Evolutionary conservation across 345 rosid genomes (phyloP), one percentile per base, ranked within the genome.

Genomic region (Hypericum perforatum): DNA sequence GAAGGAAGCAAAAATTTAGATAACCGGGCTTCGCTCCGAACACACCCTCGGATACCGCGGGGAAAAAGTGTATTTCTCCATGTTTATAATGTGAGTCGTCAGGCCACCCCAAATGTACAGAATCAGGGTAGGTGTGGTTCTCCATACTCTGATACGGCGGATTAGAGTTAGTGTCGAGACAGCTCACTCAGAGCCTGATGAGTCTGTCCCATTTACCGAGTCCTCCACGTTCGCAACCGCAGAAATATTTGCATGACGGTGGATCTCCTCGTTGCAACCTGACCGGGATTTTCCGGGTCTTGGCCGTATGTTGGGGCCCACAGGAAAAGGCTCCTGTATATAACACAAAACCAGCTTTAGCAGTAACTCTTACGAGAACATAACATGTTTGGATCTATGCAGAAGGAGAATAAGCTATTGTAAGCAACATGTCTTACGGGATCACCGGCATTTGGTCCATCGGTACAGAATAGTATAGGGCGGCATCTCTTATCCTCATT

Each of bases 401-500:
- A 5, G 10, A 52, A 36, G 15, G 6, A 47, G 49, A 38, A 15
- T 50, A 64, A 52, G 55, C 16, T 52, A 56, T 37, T 37, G 16
- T 7, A 43, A 11, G 62, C 11, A 2, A 10, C 22, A 41, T 29
- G 56, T 16, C 56, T 22, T 68, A 86, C 95, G 81, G 80, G 90
- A 75, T 82, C 90, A 64, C 95, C 90, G 56, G 95, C 90, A 57
- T 82, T 82, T 50, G 95, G 91, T 57, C 95, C 91, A 60, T 78
- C 91, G 0, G 95, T 82, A 70, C 82, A 87, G 57, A 86, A 86
- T 57, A 86, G 86, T 59, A 86, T 82, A 63, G 95, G 95, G 49
- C 90, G 85, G 69, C 95, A 86, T 36, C 90, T 90, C 64, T 82
- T 86, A 76, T 86, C 95, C 73, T 86, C 95, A 43, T 86, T 86